Evolutionary conservation across 805 yeast genomes (phyloP).

Genomic region (Torulaspora indica): DNA sequence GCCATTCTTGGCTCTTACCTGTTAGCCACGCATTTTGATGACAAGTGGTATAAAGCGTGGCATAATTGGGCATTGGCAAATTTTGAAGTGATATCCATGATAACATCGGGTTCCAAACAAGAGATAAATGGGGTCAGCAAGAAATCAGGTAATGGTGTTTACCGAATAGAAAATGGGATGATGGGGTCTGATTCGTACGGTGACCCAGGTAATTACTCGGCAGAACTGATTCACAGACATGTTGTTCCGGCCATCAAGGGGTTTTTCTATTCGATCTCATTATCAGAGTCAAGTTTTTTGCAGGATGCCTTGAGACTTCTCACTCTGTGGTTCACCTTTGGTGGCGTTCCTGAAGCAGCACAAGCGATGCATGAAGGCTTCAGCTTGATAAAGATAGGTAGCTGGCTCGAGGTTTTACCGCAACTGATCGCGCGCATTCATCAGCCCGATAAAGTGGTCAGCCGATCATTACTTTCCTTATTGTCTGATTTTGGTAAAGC

Average conservation of each 20-base stretch:
- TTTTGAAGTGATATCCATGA: constrained; percentile 82
- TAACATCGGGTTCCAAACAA: constrained; percentile 32
- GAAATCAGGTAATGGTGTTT: constrained; percentile 12
- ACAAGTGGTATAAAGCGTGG: constrained; percentile 97
- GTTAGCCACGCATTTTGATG: constrained; percentile 91
- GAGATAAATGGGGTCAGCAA: constrained; percentile 19
- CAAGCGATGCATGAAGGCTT: constrained; percentile 89
- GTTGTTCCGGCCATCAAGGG: constrained; percentile 96
- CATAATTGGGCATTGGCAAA: constrained; percentile 99
- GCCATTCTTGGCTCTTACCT: constrained; percentile 87
- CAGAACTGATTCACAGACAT: constrained; percentile 70
- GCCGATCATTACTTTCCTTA: constrained; percentile 71
- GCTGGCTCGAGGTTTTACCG: constrained; percentile 94
- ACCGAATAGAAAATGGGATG: constrained; percentile 22
- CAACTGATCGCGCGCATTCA: constrained; percentile 95
- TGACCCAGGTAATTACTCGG: constrained; percentile 34
- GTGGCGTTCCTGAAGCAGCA: constrained; percentile 89
- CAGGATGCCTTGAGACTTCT: constrained; percentile 89
- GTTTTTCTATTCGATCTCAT: constrained; percentile 87
- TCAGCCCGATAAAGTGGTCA: constrained; percentile 83
- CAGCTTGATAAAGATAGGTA: constrained; percentile 79
- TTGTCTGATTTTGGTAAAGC: constrained; percentile 86
- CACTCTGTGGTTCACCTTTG: constrained; percentile 94
- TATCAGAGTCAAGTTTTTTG: constrained; percentile 78
- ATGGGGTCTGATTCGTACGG: constrained; percentile 33